Evolutionary conservation across 2,329 filamentous ascomycete species (phyloP).

Genomic region (Colletotrichum sp.): DNA sequence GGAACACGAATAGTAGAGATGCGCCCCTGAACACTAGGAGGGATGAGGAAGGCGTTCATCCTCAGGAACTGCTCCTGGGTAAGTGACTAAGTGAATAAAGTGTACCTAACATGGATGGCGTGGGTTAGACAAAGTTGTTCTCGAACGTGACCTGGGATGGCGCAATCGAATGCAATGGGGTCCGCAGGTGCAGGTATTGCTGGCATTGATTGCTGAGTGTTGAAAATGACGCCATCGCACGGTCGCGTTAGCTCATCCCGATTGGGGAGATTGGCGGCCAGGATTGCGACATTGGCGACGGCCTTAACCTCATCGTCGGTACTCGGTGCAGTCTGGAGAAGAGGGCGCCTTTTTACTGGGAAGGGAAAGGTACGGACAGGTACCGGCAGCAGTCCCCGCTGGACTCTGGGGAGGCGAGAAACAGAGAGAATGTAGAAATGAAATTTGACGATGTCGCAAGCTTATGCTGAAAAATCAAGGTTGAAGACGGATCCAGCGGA

Average conservation of each 20-base stretch:
- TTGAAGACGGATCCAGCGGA: neutral
- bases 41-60: neutral
- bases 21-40: neutral
- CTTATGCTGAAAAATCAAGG: neutral
- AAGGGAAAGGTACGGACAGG: conserved; percentile 2
- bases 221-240: conserved; percentile 18
- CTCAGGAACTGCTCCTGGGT: neutral
- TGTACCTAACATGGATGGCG: neutral
- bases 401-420: neutral
- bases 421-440: neutral
- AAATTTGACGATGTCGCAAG: neutral
- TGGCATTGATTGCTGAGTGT: neutral
- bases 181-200: neutral
- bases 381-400: neutral
- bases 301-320: conserved; percentile 19
- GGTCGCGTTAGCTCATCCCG: conserved; percentile 20
- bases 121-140: neutral
- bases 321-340: conserved; percentile 11
- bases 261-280: conserved; percentile 20
- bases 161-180: neutral
- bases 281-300: conserved; percentile 15
- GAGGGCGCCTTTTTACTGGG: neutral
- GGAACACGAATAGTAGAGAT: neutral
- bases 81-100: neutral
- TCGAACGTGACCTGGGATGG: neutral